These are phyloP conservation scores for Aechmea fasciata DNA, from an alignment of 176 grass and related monocot genomes.

Conservation along the genomic window DNA sequence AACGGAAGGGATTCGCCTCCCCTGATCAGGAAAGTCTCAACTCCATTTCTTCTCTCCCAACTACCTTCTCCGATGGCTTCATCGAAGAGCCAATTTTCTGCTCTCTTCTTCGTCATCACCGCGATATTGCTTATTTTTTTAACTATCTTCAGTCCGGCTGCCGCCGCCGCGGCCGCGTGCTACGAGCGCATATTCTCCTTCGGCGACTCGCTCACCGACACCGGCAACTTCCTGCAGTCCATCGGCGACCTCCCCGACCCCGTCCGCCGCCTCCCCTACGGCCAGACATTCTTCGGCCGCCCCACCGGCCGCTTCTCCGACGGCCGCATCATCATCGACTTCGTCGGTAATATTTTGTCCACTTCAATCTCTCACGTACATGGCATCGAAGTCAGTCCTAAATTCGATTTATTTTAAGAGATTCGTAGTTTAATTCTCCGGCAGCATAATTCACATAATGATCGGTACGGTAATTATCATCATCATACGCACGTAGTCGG, in stretches of 20 bases:
- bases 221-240: slow-evolving; percentile 49
- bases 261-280: slow-evolving; percentile 42
- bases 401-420: background rate
- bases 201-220: slow-evolving; percentile 81
- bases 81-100: background rate
- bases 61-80: background rate
- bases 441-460: background rate
- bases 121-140: too few relatives aligned
- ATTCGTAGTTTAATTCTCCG: background rate
- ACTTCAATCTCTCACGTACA: too few relatives aligned
- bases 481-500: background rate
- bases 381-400: background rate
- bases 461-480: too few relatives aligned
- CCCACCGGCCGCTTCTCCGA: slow-evolving; percentile 72
- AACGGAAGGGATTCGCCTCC: too few relatives aligned
- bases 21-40: too few relatives aligned
- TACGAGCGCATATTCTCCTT: slow-evolving; percentile 58
- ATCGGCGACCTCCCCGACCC: slow-evolving; percentile 25
- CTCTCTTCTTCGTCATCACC: background rate
- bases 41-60: too few relatives aligned
- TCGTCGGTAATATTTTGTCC: slow-evolving; percentile 38
- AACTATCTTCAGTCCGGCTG: background rate
- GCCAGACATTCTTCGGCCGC: slow-evolving; percentile 61
- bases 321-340: slow-evolving; percentile 64
- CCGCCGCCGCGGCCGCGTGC: slow-evolving; percentile 21